phyloP scores from a whole-genome alignment of 495 filamentous ascomycete species.

The Collariella sp. region DNA sequence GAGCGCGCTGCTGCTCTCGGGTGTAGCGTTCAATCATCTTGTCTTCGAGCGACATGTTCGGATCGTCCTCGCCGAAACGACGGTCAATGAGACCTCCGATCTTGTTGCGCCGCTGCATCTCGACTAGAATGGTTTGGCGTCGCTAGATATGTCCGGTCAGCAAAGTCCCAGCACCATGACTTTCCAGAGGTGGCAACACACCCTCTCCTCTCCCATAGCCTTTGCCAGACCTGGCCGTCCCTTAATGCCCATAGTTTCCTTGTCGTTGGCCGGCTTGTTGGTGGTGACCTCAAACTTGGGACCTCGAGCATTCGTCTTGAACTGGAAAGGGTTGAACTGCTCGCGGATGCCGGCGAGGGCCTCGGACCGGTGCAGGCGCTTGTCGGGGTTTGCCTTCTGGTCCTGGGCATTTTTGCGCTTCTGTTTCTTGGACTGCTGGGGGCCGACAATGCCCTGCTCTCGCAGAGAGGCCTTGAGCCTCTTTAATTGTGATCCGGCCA shows the following conservation, averaged over 20 bases:
- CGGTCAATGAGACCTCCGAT: constrained; percentile 86
- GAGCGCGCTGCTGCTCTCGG: constrained; percentile 63
- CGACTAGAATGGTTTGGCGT: constrained; percentile 67
- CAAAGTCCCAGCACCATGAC: neutral
- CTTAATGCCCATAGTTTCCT: constrained; percentile 45
- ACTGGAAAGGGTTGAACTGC: constrained; percentile 94
- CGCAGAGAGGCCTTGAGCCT: constrained; percentile 82
- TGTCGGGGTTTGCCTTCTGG: constrained; percentile 51
- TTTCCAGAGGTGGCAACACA: constrained; percentile 32
- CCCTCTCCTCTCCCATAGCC: constrained; percentile 77
- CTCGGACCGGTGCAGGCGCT: constrained; percentile 60
- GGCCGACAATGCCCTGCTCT: constrained; percentile 79
- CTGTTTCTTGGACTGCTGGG: constrained; percentile 86
- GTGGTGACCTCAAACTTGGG: constrained; percentile 70
- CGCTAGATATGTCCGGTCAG: constrained; percentile 40
- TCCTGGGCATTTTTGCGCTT: constrained; percentile 63
- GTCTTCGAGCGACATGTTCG: constrained; percentile 87
- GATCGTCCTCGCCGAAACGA: constrained; percentile 93
- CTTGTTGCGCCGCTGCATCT: constrained; percentile 81
- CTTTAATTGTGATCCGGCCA: constrained; percentile 95
- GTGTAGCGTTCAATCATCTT: constrained; percentile 86
- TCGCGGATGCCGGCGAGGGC: constrained; percentile 80
- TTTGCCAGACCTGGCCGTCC: constrained; percentile 76
- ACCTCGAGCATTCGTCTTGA: constrained; percentile 59
- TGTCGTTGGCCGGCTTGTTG: constrained; percentile 44